Percentiles rank a stretch among this genome's conserved stretches.
Evolutionary conservation across 2,329 filamentous ascomycete genomes (phyloP).

Genomic region (Calonectria honghensis): DNA sequence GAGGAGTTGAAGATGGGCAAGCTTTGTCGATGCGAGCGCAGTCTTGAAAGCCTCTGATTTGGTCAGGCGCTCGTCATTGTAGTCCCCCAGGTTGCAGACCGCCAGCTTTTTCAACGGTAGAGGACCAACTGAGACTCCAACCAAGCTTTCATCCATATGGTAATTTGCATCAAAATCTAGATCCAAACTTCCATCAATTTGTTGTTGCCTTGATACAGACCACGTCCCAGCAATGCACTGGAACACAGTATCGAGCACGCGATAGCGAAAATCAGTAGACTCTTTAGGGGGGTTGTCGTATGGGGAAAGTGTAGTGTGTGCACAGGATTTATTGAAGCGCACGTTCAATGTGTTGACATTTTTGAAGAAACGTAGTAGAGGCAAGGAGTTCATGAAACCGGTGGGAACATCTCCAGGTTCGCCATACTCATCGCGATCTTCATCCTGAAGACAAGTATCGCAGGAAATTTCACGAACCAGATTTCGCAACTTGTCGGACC

Average conservation of each 20-base stretch:
- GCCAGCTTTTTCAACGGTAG: constrained; percentile 21
- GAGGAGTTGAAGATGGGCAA: not conserved
- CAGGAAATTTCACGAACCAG: not conserved
- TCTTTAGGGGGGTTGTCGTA: not conserved
- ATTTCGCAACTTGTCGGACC: not conserved
- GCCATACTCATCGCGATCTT: not conserved
- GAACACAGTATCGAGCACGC: constrained; percentile 38
- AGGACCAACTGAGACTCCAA: not conserved
- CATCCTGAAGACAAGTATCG: not conserved
- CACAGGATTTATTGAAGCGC: constrained; percentile 6
- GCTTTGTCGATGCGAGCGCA: not conserved
- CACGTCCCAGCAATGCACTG: constrained; percentile 33
- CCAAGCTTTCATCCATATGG: too few species aligned
- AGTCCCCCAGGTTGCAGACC: constrained; percentile 27
- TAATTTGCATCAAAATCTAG: not conserved
- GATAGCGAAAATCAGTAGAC: constrained; percentile 17
- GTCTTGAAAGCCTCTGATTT: constrained; percentile 21
- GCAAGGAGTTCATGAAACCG: constrained; percentile 30
- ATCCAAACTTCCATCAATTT: constrained; percentile 1
- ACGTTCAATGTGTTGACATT: constrained; percentile 35
- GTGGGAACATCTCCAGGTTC: not conserved
- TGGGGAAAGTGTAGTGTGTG: not conserved
- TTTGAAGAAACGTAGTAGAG: constrained; percentile 20
- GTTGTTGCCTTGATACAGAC: not conserved
- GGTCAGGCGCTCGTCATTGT: constrained; percentile 25